Conservation (phyloP, 768 basidiomycete species). For the Mycena rosella region DNA sequence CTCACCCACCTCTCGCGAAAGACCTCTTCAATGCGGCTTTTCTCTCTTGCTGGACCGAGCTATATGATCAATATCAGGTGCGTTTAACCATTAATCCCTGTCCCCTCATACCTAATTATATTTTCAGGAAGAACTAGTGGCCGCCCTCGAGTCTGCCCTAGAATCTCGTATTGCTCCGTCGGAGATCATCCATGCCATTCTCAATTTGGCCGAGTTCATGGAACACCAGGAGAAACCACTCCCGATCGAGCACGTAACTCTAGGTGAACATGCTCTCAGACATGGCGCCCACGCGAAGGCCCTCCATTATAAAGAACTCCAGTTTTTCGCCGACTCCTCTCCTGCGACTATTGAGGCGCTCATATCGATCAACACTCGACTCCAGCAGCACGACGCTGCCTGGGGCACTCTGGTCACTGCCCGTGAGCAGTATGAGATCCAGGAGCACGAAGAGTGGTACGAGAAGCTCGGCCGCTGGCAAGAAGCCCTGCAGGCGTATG, state of each 20-base stretch:
- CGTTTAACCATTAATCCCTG: not conserved
- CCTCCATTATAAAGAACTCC: conserved; percentile 97
- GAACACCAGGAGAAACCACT: conserved; percentile 98
- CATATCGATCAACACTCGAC: conserved; percentile 95
- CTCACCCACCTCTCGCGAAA: conserved; percentile 90
- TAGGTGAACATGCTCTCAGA: conserved; percentile 94
- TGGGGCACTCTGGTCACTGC: conserved; percentile 96
- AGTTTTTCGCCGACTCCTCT: conserved; percentile 94
- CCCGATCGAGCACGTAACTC: conserved; percentile 92
- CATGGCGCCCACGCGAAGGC: conserved; percentile 98
- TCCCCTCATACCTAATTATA: conserved; percentile 24
- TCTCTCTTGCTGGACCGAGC: conserved; percentile 95
- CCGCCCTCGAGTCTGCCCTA: conserved; percentile 89
- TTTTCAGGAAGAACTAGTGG: conserved; percentile 91
- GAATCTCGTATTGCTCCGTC: conserved; percentile 81
- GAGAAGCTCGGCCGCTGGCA: conserved; percentile 97
- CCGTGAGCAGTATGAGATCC: conserved; percentile 89
- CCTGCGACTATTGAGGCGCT: conserved; percentile 93
- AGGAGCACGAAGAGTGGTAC: conserved; percentile 98
- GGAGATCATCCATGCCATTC: conserved; percentile 90
- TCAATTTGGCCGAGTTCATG: conserved; percentile 98
- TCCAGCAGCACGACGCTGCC: conserved; percentile 98
- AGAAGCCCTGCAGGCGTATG: conserved; percentile 89
- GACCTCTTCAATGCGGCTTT: conserved; percentile 99
- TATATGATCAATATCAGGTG: conserved; percentile 98